Evolutionary conservation across 176 grass and related monocot species (phyloP), one percentile per base, ranked within the genome.

Genomic region (Aechmea fasciata): DNA sequence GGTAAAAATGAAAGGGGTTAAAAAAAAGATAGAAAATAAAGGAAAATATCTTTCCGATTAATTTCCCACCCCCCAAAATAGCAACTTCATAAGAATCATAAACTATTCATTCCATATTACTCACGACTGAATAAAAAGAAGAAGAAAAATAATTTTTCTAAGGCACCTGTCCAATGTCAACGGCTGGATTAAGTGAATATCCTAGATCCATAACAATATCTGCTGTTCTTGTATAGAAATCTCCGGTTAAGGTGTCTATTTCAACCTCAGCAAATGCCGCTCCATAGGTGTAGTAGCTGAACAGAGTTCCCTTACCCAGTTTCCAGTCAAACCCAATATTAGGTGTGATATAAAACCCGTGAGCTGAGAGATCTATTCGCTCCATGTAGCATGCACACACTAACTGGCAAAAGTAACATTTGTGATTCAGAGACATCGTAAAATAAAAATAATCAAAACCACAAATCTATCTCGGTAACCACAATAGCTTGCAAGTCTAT

Each of bases 201-300:
- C 93, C 89, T 0, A 90, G 78, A 81, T 97, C 93, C 89, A 97
- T 97, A 71, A 92, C 79, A 78, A 97, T 75, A 74, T 97, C 93
- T 50, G 86, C 83, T 63, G 73, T 66, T 63, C 75, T 88, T 53
- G 88, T 96, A 77, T 96, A 77, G 63, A 92, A 96, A 92, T 96
- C 92, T 68, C 92, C 92, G 62, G 85, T 96, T 73, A 96, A 79
- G 22, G 88, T 89, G 73, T 96, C 92, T 9, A 96, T 89, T 82
- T 96, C 92, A 71, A 96, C 88, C 88, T 96, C 92, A 47, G 86
- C 88, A 91, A 96, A 96, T 75, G 92, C 89, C 41, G 86, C 92
- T 69, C 88, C 92, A 80, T 89, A 96, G 10, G 92, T 96, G 73
- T 75, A 96, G 74, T 96, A 96, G 68, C 66, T 75, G 71, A 85